These are phyloP conservation scores for Hygrophila difformis DNA, from an alignment of 257 asterid species.

Conservation along the genomic window DNA sequence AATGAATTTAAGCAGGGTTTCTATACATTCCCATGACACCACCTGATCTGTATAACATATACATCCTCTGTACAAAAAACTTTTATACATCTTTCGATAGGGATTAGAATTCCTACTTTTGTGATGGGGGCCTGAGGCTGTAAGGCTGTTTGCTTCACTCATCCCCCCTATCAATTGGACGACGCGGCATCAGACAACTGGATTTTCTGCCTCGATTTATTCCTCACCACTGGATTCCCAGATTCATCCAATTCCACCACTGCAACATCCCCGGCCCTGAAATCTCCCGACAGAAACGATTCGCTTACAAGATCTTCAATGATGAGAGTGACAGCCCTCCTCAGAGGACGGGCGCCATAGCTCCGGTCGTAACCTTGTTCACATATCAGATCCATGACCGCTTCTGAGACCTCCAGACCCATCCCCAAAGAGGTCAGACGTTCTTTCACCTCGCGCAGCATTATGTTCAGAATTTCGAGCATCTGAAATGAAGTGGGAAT, in stretches of 20 bases:
- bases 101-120: no score
- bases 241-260: conserved; percentile 59
- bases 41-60: no score
- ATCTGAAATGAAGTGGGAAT: conserved; percentile 38
- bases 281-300: conserved; percentile 63
- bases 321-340: conserved; percentile 73
- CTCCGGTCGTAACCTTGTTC: conserved; percentile 82
- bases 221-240: conserved; percentile 62
- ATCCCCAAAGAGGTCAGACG: conserved; percentile 64
- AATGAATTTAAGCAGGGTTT: no score
- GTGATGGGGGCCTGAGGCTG: no score
- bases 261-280: conserved; percentile 65
- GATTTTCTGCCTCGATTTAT: conserved; percentile 39
- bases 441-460: conserved; percentile 74
- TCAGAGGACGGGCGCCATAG: conserved; percentile 92
- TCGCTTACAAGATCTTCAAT: conserved; percentile 82
- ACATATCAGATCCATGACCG: conserved; percentile 63
- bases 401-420: conserved; percentile 77
- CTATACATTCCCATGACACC: no score
- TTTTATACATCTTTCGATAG: no score
- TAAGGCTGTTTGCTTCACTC: background rate
- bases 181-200: conserved; percentile 34
- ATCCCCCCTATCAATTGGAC: conserved; percentile 17
- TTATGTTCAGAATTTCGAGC: conserved; percentile 69
- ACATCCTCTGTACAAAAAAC: no score